Percentiles rank a stretch among this genome's conserved stretches.
phyloP scores from a whole-genome alignment of 2,329 filamentous ascomycete genomes.

The Hypoxylon rubiginosum region DNA sequence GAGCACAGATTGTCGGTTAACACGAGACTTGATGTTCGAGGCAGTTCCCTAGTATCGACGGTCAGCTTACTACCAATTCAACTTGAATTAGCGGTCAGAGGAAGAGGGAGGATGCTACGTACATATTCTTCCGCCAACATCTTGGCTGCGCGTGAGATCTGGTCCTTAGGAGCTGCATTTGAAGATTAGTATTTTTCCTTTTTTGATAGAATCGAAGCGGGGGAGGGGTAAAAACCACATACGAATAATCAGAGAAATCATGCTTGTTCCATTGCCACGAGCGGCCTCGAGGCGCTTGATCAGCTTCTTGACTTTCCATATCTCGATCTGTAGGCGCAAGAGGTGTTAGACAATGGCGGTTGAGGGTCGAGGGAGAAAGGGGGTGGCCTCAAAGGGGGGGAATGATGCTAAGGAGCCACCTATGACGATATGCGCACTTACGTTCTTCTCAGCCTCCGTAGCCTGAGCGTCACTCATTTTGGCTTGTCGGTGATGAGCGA shows the following conservation, averaged over 20 bases:
- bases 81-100: background rate
- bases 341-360: slow-evolving; percentile 43
- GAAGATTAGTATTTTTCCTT: slow-evolving; percentile 40
- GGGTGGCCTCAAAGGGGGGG: background rate
- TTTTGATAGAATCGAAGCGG: slow-evolving; percentile 32
- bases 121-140: slow-evolving; percentile 99
- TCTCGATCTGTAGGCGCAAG: slow-evolving; percentile 70
- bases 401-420: background rate
- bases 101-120: slow-evolving; percentile 56
- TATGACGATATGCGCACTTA: slow-evolving; percentile 56
- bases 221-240: slow-evolving; percentile 57
- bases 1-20: slow-evolving; percentile 97
- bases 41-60: slow-evolving; percentile 80
- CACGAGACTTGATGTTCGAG: slow-evolving; percentile 99
- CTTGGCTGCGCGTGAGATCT: slow-evolving; percentile 95
- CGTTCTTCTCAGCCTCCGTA: slow-evolving; percentile 98
- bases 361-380: slow-evolving; percentile 33
- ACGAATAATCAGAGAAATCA: slow-evolving; percentile 99
- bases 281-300: slow-evolving; percentile 98
- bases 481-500: slow-evolving; percentile 54
- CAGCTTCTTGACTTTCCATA: slow-evolving; percentile 99
- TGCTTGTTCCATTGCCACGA: slow-evolving; percentile 97
- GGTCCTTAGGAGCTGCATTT: slow-evolving; percentile 89
- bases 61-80: slow-evolving; percentile 44
- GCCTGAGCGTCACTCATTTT: slow-evolving; percentile 89